Percentiles rank a stretch among this genome's conserved stretches.
Conservation (phyloP, 164 flowering plant genomes). For the Buxus sempervirens region DNA sequence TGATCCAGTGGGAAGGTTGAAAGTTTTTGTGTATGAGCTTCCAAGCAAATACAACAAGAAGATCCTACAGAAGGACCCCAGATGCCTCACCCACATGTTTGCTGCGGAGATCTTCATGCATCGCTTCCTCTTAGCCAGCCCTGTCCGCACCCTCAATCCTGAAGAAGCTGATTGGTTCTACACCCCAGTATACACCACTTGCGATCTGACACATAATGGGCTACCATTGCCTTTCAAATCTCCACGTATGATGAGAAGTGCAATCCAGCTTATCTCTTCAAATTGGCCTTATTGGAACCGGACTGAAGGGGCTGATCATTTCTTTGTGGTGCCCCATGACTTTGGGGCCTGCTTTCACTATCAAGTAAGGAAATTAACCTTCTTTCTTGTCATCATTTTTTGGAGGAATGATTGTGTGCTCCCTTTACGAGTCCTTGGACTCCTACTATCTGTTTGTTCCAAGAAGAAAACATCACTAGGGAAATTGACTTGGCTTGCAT, state of each 20-base stretch:
- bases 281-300: constrained; percentile 98
- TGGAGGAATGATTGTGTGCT: neutral
- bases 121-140: constrained; percentile 80
- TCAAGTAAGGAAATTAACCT: constrained; percentile 44
- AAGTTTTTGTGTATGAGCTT: constrained; percentile 94
- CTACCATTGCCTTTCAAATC: constrained; percentile 95
- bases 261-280: constrained; percentile 85
- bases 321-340: constrained; percentile 89
- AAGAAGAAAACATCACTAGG: too few relatives aligned
- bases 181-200: constrained; percentile 91
- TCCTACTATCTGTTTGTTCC: too few relatives aligned
- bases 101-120: constrained; percentile 99
- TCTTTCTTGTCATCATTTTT: neutral
- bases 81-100: constrained; percentile 97
- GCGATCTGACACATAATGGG: constrained; percentile 91
- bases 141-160: constrained; percentile 89
- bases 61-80: constrained; percentile 75
- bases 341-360: constrained; percentile 97
- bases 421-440: too few relatives aligned
- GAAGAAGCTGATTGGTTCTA: constrained; percentile 98
- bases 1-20: constrained; percentile 91
- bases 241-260: constrained; percentile 97
- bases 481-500: too few relatives aligned
- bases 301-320: constrained; percentile 95
- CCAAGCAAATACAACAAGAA: constrained; percentile 97